Conservation (phyloP, 441 rosid species). For the Mallotus repandus region DNA sequence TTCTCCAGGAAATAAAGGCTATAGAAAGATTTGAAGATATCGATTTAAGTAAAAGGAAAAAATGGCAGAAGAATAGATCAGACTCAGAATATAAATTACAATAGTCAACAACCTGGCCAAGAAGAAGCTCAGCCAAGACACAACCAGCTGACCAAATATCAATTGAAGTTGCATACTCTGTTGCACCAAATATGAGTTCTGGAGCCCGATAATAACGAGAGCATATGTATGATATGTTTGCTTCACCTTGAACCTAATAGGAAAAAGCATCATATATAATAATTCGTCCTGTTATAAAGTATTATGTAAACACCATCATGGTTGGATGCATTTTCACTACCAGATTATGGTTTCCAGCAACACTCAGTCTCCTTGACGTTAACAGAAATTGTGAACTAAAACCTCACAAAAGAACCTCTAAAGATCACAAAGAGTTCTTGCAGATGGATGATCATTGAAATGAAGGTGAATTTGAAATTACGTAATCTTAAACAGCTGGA, state of each 20-base stretch:
- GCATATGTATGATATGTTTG: too few species aligned
- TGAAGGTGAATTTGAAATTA: too few species aligned
- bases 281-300: background rate
- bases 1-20: background rate
- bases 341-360: background rate
- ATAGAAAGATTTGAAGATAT: background rate
- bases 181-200: background rate
- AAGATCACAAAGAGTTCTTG: too few species aligned
- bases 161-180: background rate
- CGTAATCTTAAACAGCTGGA: too few species aligned
- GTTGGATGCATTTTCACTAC: background rate
- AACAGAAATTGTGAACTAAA: too few species aligned
- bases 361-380: too few species aligned
- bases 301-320: background rate
- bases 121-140: conserved; percentile 3
- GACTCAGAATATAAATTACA: background rate
- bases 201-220: too few species aligned
- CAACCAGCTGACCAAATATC: conserved; percentile 4
- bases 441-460: too few species aligned
- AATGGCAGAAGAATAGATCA: background rate
- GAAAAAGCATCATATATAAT: background rate
- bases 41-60: background rate
- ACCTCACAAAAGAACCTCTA: too few species aligned
- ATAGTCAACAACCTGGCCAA: background rate
- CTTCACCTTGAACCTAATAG: background rate